Percentiles rank a stretch among this genome's conserved stretches.
phyloP scores from a whole-genome alignment of 257 asterid species.

The Solanum pimpinellifolium region DNA sequence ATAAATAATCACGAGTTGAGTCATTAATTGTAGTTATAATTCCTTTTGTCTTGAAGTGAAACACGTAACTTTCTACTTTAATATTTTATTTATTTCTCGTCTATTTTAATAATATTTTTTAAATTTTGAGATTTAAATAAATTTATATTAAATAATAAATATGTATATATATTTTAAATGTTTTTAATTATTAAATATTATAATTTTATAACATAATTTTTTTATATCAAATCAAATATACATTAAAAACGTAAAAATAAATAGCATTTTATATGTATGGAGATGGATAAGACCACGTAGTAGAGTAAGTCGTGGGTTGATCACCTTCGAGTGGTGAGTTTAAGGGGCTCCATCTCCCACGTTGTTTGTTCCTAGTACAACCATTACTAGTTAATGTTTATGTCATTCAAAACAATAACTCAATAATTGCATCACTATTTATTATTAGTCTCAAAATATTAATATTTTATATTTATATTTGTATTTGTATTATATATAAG shows the following conservation, averaged over 20 bases:
- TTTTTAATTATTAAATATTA: too few relatives aligned
- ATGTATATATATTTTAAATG: too few relatives aligned
- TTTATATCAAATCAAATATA: neutral
- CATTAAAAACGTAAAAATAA: too few relatives aligned
- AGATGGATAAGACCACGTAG: slow-evolving; percentile 37
- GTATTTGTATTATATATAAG: too few relatives aligned
- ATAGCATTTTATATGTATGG: slow-evolving; percentile 7
- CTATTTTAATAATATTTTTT: too few relatives aligned
- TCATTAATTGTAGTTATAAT: neutral
- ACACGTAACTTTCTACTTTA: neutral
- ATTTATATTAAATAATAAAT: too few relatives aligned
- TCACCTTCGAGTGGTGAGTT: slow-evolving; percentile 7
- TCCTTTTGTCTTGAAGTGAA: neutral
- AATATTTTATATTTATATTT: too few relatives aligned
- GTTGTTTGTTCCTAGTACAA: slow-evolving; percentile 3
- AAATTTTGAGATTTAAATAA: too few relatives aligned
- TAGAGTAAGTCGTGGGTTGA: slow-evolving; percentile 46
- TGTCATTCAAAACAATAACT: neutral
- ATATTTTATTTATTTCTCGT: too few relatives aligned
- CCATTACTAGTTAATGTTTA: neutral
- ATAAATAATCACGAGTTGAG: neutral
- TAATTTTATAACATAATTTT: too few relatives aligned
- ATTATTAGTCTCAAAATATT: too few relatives aligned
- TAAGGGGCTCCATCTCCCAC: slow-evolving; percentile 29
- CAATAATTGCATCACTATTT: neutral